Percentiles rank a stretch among this genome's conserved stretches.
phyloP scores from a whole-genome alignment of 75 land plant species.

The Sequoia sempervirens region DNA sequence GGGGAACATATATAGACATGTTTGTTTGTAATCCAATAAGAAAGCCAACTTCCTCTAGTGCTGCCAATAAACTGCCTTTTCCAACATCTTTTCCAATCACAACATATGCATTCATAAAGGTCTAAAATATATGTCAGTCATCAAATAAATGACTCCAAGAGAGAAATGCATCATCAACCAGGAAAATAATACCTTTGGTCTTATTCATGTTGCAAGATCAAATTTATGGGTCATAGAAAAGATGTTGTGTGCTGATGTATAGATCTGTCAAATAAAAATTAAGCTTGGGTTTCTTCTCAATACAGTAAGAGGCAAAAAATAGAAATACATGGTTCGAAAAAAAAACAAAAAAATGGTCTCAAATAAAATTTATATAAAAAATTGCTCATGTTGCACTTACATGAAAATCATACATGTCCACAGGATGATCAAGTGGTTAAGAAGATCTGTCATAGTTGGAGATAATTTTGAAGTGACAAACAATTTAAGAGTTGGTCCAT shows the following conservation, averaged over 20 bases:
- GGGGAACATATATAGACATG: conserved; percentile 38
- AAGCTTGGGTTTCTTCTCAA: background rate
- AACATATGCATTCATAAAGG: conserved; percentile 94
- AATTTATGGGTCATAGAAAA: conserved; percentile 68
- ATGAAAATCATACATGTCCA: conserved; percentile 89
- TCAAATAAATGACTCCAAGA: background rate
- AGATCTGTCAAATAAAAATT: conserved; percentile 27
- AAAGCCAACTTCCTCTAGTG: conserved; percentile 80
- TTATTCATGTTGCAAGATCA: conserved; percentile 58
- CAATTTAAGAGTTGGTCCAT: too few species aligned
- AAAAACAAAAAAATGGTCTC: too few species aligned
- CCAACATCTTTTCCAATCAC: conserved; percentile 84
- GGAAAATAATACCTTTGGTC: conserved; percentile 68
- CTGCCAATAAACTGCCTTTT: conserved; percentile 69
- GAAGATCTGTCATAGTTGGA: conserved; percentile 87
- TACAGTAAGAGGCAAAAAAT: background rate
- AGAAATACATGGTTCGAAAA: too few species aligned
- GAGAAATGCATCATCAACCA: background rate
- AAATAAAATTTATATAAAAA: too few species aligned
- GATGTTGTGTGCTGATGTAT: conserved; percentile 55
- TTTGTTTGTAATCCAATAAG: conserved; percentile 82
- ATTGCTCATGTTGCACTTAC: conserved; percentile 25
- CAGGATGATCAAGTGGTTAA: conserved; percentile 70
- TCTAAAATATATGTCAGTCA: conserved; percentile 24
- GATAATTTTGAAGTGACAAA: conserved; percentile 34